A percentile compares a stretch with the other conserved stretches of the same genome.
These are phyloP conservation scores for Scenedesmus sp. DNA, from an alignment of 163 green algal species.

Conservation along the genomic window DNA sequence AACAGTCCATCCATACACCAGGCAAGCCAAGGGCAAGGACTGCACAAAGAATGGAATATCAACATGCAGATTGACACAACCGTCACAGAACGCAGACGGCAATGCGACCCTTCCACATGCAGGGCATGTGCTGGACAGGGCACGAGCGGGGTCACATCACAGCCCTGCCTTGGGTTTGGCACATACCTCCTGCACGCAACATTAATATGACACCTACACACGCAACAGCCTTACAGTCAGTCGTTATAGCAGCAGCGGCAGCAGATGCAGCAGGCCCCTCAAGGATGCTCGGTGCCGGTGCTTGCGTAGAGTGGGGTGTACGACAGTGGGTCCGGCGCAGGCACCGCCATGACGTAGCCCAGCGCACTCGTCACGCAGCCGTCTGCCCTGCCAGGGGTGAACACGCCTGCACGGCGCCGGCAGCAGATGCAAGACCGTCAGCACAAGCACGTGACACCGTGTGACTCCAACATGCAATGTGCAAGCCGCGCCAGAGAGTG, in stretches of 20 bases:
- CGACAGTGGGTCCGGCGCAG: not conserved
- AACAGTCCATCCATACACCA: too few species aligned
- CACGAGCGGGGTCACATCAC: too few species aligned
- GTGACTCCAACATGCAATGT: not conserved
- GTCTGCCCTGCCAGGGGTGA: conserved; percentile 47
- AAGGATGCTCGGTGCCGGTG: conserved; percentile 24
- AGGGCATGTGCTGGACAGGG: too few species aligned
- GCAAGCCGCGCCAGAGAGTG: not conserved
- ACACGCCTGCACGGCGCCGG: conserved; percentile 23
- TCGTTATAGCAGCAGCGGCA: not conserved
- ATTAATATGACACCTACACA: not conserved
- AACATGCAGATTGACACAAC: too few species aligned
- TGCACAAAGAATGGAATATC: too few species aligned
- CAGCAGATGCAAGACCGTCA: not conserved
- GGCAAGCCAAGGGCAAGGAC: too few species aligned
- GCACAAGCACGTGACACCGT: not conserved
- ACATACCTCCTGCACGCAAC: not conserved
- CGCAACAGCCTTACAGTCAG: not conserved
- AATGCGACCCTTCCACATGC: too few species aligned
- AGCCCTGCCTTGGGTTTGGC: not conserved
- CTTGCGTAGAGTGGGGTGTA: conserved; percentile 43
- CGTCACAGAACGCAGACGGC: too few species aligned
- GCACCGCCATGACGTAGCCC: conserved; percentile 30
- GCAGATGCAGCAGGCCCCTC: not conserved
- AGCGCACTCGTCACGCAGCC: conserved; percentile 28